Percentiles rank a stretch among this genome's conserved stretches.
These are phyloP conservation scores for Mycena indigotica DNA, from an alignment of 768 basidiomycete genomes.

Conservation along the genomic window DNA sequence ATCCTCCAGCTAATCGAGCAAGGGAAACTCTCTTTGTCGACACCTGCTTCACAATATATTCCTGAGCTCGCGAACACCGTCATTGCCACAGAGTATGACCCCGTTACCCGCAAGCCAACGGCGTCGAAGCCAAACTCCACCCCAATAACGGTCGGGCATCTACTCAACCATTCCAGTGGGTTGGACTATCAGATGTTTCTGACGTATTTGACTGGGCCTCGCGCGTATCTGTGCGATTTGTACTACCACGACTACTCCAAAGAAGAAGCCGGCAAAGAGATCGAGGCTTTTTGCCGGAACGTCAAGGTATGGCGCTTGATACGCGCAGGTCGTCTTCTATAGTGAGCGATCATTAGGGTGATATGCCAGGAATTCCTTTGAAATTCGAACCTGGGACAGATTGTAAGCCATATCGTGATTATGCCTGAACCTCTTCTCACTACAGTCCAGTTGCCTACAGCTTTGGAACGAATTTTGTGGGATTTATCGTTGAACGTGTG, in stretches of 20 bases:
- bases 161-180: constrained; percentile 32
- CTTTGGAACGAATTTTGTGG: constrained; percentile 24
- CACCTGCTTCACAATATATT: constrained; percentile 29
- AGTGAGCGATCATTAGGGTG: constrained; percentile 17
- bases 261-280: constrained; percentile 20
- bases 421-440: background rate
- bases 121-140: constrained; percentile 13
- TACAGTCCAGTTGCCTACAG: constrained; percentile 32
- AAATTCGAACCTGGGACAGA: constrained; percentile 33
- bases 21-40: constrained; percentile 33
- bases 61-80: constrained; percentile 34
- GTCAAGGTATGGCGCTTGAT: constrained; percentile 23
- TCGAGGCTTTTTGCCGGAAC: constrained; percentile 12
- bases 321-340: no score
- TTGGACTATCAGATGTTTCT: constrained; percentile 18
- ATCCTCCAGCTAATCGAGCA: constrained; percentile 37
- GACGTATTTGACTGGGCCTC: background rate
- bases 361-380: constrained; percentile 26
- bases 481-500: constrained; percentile 32
- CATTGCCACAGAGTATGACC: constrained; percentile 6
- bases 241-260: constrained; percentile 16
- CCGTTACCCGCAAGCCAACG: background rate
- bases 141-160: constrained; percentile 23
- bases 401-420: constrained; percentile 22
- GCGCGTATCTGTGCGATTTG: background rate